A percentile compares a stretch with the other conserved stretches of the same genome.
phyloP scores from a whole-genome alignment of 176 grass and related monocot species.

The Avena atlantica region DNA sequence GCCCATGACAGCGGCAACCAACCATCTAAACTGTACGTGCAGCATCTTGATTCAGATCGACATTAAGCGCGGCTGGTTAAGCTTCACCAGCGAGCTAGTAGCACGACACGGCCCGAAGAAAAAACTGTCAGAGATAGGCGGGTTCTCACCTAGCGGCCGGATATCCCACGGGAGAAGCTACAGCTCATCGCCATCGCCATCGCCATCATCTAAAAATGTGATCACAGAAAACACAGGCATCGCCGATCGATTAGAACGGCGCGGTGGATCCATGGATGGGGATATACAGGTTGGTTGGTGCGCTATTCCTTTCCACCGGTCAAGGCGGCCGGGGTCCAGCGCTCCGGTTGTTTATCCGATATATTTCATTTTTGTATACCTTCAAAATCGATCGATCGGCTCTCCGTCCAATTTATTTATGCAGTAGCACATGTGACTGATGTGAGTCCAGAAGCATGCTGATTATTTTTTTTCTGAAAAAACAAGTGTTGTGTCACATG shows the following conservation, averaged over 20 bases:
- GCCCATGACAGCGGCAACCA: slow-evolving; percentile 38
- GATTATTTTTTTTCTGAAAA: background rate
- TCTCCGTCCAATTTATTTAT: slow-evolving; percentile 6
- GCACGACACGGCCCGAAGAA: background rate
- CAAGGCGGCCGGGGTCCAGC: background rate
- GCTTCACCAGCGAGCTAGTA: too few relatives aligned
- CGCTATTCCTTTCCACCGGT: slow-evolving; percentile 42
- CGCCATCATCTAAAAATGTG: background rate
- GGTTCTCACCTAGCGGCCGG: too few relatives aligned
- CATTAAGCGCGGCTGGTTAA: too few relatives aligned
- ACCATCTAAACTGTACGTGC: background rate
- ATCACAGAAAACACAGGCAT: background rate
- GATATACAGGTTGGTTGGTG: slow-evolving; percentile 49
- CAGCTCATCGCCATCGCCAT: background rate
- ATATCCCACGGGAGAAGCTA: background rate
- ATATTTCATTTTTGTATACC: slow-evolving; percentile 31
- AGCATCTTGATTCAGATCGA: too few relatives aligned
- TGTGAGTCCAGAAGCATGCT: background rate
- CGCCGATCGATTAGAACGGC: background rate
- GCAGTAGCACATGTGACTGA: background rate
- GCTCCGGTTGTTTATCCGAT: background rate
- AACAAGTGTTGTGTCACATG: background rate
- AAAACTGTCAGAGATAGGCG: too few relatives aligned
- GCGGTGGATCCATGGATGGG: slow-evolving; percentile 4
- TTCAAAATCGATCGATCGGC: slow-evolving; percentile 11